These are phyloP conservation scores for Ophiocordyceps polyrhachis-furcata DNA, from an alignment of 2,329 filamentous ascomycete genomes.

Conservation along the genomic window DNA sequence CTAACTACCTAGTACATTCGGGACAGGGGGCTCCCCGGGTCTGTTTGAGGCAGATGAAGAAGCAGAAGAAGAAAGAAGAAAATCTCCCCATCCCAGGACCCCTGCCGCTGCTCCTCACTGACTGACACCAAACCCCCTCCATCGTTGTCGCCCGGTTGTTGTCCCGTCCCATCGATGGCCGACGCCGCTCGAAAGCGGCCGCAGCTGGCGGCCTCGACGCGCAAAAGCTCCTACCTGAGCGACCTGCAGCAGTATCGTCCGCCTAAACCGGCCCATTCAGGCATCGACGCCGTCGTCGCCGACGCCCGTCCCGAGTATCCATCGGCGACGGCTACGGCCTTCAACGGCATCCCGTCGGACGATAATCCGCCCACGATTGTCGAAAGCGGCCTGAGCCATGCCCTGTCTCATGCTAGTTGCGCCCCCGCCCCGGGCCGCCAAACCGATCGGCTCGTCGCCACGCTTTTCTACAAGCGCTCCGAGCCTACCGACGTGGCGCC, in stretches of 20 bases:
- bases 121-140: too few relatives aligned
- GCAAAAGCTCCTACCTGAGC: constrained; percentile 42
- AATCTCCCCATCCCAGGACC: background rate
- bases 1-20: too few relatives aligned
- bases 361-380: constrained; percentile 40
- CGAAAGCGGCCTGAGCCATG: constrained; percentile 43
- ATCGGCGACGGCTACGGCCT: constrained; percentile 21
- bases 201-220: constrained; percentile 30
- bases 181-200: constrained; percentile 18
- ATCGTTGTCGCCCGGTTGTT: background rate
- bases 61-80: too few relatives aligned
- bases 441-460: constrained; percentile 38
- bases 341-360: constrained; percentile 41
- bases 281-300: constrained; percentile 47
- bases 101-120: background rate
- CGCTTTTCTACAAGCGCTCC: constrained; percentile 40
- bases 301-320: constrained; percentile 17
- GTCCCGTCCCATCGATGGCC: constrained; percentile 15
- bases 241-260: constrained; percentile 47
- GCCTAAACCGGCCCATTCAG: constrained; percentile 32
- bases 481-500: constrained; percentile 37
- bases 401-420: constrained; percentile 44
- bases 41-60: too few relatives aligned
- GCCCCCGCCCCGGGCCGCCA: constrained; percentile 28
- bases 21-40: too few relatives aligned